phyloP scores from a whole-genome alignment of 441 rosid genomes.

The Capsella rubella region DNA sequence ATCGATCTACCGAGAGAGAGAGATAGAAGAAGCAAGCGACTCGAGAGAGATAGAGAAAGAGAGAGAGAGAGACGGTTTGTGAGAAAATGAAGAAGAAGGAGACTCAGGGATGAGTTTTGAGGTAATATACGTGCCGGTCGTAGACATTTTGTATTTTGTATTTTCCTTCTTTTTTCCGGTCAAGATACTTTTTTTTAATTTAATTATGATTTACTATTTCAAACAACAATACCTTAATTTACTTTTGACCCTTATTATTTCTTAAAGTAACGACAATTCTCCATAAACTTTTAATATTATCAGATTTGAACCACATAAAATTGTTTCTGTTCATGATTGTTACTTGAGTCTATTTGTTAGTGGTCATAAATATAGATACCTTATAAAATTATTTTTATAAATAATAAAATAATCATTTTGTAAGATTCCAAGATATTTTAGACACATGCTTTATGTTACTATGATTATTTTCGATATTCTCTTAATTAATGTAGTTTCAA shows the following conservation, averaged over 20 bases:
- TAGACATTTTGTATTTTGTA: slow-evolving; percentile 31
- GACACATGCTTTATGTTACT: neutral
- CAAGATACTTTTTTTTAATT: slow-evolving; percentile 18
- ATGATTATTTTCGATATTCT: neutral
- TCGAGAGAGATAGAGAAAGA: slow-evolving; percentile 14
- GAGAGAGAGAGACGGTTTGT: slow-evolving; percentile 31
- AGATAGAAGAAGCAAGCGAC: slow-evolving; percentile 28
- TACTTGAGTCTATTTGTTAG: neutral
- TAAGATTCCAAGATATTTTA: neutral
- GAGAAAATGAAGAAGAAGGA: neutral
- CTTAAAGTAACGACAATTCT: neutral
- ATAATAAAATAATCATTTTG: neutral
- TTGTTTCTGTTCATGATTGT: neutral
- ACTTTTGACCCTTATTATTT: neutral
- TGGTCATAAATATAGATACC: neutral
- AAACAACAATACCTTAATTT: neutral
- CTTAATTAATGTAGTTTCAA: neutral
- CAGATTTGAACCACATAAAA: neutral
- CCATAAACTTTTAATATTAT: neutral
- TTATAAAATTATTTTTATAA: too few species aligned
- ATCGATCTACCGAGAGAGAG: slow-evolving; percentile 40
- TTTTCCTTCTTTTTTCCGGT: slow-evolving; percentile 20
- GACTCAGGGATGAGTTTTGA: slow-evolving; percentile 33
- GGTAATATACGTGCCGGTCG: slow-evolving; percentile 47
- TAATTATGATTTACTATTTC: too few species aligned